Base-by-base conservation (phyloP, 495 filamentous ascomycete species). In the Apodospora peruviana region DNA sequence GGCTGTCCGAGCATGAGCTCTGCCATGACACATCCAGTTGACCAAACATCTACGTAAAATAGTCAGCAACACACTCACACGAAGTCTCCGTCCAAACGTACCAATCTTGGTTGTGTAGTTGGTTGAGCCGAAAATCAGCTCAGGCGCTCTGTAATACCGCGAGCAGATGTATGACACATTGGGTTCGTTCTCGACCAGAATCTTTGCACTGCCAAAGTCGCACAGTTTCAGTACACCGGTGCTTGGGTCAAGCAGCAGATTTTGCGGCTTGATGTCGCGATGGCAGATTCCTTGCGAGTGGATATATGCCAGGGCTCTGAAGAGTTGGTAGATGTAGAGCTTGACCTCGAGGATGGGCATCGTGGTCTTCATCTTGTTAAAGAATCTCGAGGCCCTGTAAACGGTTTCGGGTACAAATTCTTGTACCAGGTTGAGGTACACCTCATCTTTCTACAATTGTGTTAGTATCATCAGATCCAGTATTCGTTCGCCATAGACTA, bases 41-140 rank as follows among this genome's bases (percentile, higher is more conserved):
- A 98, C 93, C 93, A 98, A 21, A 98, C 93, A 73, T 98, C 93
- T 98, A 58, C n/a, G 12, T 4, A 39, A 51, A 38, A 19, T 32
- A 23, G 56, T 60, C 25, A 60, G 48, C 41, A 50, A 51, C 14
- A 11, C 3, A n/a, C 32, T 41, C 8, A 8, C 9, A 17, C 12
- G 18, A 9, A 10, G 16, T 23, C 18, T 16, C 11, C 14, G 5
- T 18, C 10, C 19, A 32, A 46, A 57, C 81, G 69, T 80, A 98
- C 93, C 93, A 67, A 99, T 99, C 74, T 98, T 99, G 55, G 93
- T 97, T 40, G 94, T 97, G 75, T 99, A 99, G 66, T 99, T 99
- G 27, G 94, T 97, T 11, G 93, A 93, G 47, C 93, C 94, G 63
- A 99, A 99, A 61, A 99, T 97, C 70, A 98, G 77, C 73, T 99